Evolutionary conservation across 305 asterid species (phyloP), one percentile per base, ranked within the genome.

Genomic region (Fraxinus xanthoxyloides): DNA sequence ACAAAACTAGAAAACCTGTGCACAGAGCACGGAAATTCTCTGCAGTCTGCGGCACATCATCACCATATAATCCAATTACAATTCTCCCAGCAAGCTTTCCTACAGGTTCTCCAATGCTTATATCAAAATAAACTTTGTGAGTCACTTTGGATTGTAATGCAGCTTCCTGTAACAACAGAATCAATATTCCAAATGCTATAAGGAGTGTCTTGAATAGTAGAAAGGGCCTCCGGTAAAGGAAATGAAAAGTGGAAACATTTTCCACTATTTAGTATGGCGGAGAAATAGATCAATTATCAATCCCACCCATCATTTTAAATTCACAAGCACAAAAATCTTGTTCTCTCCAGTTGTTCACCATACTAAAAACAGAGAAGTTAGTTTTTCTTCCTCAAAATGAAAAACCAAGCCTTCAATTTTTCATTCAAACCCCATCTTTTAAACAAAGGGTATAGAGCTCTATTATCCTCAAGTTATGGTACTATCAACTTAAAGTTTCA

Each of bases 1-100:
- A 30, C 31, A 69, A 30, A 30, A 31, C 40, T 30, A 31, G 40
- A 67, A 21, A 31, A 69, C 99, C 98, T 87, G 98, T 96, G 91
- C 98, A 96, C 72, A 96, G 85, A 86, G 98, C 98, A 80, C 98
- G 98, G 93, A 96, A 96, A 77, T 96, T 96, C 85, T 94, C 99
- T 21, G 86, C 93, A 40, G 99, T 96, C 88, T 91, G 92, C 9
- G 99, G 99, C 89, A 94, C 98, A 59, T 88, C 99, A 80, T 96
- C 97, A 76, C 98, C 99, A 83, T 82, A 93, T 85, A 96, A 88
- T 80, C 98, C 99, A 85, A 94, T 93, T 36, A 92, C 97, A 89
- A 94, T 82, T 90, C 92, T 92, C 82, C 99, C 98, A 82, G 82
- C 97, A 82, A 84, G 93, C 91, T 93, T 92, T 32, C 98, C 98